These are phyloP conservation scores for Fusarium multiceps DNA, from an alignment of 2,329 filamentous ascomycete species.

Conservation along the genomic window DNA sequence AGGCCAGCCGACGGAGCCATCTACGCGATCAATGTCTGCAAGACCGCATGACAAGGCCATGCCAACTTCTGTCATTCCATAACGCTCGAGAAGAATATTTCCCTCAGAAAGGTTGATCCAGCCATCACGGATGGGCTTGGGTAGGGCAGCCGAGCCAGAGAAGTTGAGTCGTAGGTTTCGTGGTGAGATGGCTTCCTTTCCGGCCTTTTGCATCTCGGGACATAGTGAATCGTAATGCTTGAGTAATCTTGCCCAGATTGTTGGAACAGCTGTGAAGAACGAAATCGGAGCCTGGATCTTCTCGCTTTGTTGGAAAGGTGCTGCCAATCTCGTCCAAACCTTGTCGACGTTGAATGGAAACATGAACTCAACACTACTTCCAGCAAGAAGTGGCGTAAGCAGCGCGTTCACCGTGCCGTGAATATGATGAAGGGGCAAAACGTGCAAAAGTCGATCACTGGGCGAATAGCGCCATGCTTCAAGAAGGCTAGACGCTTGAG, in stretches of 20 bases:
- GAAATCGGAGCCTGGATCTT: constrained; percentile 64
- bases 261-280: constrained; percentile 96
- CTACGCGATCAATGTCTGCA: constrained; percentile 78
- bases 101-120: constrained; percentile 83
- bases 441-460: constrained; percentile 83
- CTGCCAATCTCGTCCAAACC: constrained; percentile 86
- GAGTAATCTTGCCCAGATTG: constrained; percentile 92
- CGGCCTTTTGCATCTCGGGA: constrained; percentile 70
- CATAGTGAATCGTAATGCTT: constrained; percentile 73
- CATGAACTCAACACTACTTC: constrained; percentile 90
- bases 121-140: constrained; percentile 84
- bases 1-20: constrained; percentile 94
- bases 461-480: constrained; percentile 88
- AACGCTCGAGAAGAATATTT: constrained; percentile 93
- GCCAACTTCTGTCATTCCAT: constrained; percentile 98
- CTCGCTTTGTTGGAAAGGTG: constrained; percentile 71
- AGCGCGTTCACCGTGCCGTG: constrained; percentile 95
- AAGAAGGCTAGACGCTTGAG: constrained; percentile 82
- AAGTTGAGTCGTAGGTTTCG: constrained; percentile 88
- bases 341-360: constrained; percentile 90
- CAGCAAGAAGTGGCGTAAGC: constrained; percentile 85
- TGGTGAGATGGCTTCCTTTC: constrained; percentile 76
- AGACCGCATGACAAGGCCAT: constrained; percentile 98
- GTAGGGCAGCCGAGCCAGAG: constrained; percentile 92
- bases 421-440: constrained; percentile 95